Evolutionary conservation across 306 rosid genomes (phyloP), one percentile per base, ranked within the genome.

Genomic region (Comarum palustre): DNA sequence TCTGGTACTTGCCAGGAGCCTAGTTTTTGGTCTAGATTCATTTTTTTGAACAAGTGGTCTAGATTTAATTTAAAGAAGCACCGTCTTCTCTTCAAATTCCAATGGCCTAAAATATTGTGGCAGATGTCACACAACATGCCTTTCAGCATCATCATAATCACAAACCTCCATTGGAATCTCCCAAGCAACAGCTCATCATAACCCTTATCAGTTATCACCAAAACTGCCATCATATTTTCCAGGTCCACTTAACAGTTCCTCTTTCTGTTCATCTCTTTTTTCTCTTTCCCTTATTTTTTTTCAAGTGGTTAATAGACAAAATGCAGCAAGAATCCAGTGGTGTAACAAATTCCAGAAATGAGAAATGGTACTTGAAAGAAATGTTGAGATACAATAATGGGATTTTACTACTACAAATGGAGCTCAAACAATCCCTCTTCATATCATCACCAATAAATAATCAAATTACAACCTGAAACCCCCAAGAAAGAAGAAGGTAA

Each of bases 361-460:
- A 60, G 41, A 27, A 32, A 61, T 32, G 66, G 39, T 2, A n/a
- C 32, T 51, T 5, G 22, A 43, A 52, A 5, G 34, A 67, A 1
- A 0, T 32, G 45, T 55, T 52, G 12, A 64, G 67, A 71, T 36
- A 38, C 66, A 69, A 59, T 59, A 75, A 77, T 72, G 65, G 34
- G 76, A 70, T 31, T 79, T 79, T 72, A 79, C 68, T 75, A 72
- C 67, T 34, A 31, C 9, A 66, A 61, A 67, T 75, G 76, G 75
- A 72, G 73, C 73, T 32, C 73, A 79, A 11, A 48, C 59, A 72
- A 62, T 43, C 74, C 68, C 32, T 15, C 66, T 42, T 61, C 67
- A 17, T 32, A 64, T 10, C 61, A 71, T 48, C 34, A 73, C 61
- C 52, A 69, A 55, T 31, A 70, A 71, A 50, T 29, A 74, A 74